Conservation (phyloP, 352 stramenopile genomes). For the Phytophthora megakarya region DNA sequence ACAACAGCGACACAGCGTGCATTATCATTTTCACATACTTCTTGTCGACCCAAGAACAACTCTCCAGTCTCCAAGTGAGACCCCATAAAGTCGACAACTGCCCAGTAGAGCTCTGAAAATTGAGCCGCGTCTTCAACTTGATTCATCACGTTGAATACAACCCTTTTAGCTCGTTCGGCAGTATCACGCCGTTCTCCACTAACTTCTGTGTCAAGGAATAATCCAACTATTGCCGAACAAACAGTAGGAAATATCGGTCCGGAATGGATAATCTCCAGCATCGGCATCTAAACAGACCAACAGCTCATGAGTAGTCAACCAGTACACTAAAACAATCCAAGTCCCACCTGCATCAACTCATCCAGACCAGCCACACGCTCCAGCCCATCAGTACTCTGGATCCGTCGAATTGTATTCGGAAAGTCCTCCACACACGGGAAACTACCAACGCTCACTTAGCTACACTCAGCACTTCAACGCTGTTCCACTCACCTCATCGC, state of each 20-base stretch:
- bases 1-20: conserved; percentile 16
- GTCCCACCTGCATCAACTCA: conserved; percentile 41
- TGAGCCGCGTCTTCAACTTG: conserved; percentile 51
- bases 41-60: conserved; percentile 36
- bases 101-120: conserved; percentile 58
- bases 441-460: conserved; percentile 17
- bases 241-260: conserved; percentile 38
- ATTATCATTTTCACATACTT: conserved; percentile 14
- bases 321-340: neutral
- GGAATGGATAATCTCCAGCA: conserved; percentile 61
- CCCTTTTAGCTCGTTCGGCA: conserved; percentile 27
- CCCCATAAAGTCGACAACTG: conserved; percentile 53
- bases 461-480: neutral
- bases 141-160: conserved; percentile 49
- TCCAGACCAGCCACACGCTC: conserved; percentile 32
- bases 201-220: conserved; percentile 40
- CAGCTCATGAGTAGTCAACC: neutral
- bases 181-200: conserved; percentile 7
- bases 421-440: conserved; percentile 50
- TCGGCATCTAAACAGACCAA: conserved; percentile 46
- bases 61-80: conserved; percentile 24
- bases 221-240: conserved; percentile 33
- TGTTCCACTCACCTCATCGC: conserved; percentile 43
- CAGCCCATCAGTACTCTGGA: conserved; percentile 21
- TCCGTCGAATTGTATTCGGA: conserved; percentile 30